Percentiles rank a stretch among this genome's conserved stretches.
phyloP scores from a whole-genome alignment of 495 filamentous ascomycete genomes.

The Daldinia grandis region DNA sequence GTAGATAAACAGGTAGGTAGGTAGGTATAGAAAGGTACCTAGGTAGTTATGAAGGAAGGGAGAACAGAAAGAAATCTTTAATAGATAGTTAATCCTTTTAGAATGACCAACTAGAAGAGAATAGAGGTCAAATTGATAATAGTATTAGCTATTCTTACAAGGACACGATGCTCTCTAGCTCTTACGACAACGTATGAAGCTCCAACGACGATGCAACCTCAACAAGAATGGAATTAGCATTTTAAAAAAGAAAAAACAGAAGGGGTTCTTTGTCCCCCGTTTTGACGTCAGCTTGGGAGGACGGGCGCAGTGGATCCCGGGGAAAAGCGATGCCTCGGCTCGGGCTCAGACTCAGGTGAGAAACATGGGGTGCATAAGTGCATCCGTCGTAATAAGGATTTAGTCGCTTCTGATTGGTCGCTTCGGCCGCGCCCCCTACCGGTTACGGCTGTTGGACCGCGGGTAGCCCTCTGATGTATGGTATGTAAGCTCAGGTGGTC shows the following conservation, averaged over 20 bases:
- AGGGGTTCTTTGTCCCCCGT: conserved; percentile 1
- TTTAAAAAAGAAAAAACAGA: neutral
- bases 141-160: conserved; percentile 5
- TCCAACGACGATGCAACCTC: neutral
- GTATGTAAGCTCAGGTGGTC: conserved; percentile 5
- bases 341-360: conserved; percentile 9
- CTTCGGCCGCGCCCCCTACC: conserved; percentile 2
- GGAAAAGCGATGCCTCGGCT: conserved; percentile 32
- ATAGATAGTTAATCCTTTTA: neutral
- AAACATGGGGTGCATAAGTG: neutral
- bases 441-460: neutral
- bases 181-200: neutral
- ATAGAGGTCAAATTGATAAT: neutral
- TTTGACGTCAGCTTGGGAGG: conserved; percentile 19
- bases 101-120: neutral
- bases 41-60: neutral
- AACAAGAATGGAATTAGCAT: conserved; percentile 11
- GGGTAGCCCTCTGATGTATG: neutral
- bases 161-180: neutral
- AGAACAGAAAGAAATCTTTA: neutral
- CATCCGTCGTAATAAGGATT: conserved; percentile 17
- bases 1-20: neutral
- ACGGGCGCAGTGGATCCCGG: conserved; percentile 13
- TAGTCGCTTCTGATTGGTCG: conserved; percentile 25
- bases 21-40: neutral